Evolutionary conservation across 2,329 filamentous ascomycete species (phyloP), one percentile per base, ranked within the genome.

Genomic region (Akanthomyces uredinophilus): DNA sequence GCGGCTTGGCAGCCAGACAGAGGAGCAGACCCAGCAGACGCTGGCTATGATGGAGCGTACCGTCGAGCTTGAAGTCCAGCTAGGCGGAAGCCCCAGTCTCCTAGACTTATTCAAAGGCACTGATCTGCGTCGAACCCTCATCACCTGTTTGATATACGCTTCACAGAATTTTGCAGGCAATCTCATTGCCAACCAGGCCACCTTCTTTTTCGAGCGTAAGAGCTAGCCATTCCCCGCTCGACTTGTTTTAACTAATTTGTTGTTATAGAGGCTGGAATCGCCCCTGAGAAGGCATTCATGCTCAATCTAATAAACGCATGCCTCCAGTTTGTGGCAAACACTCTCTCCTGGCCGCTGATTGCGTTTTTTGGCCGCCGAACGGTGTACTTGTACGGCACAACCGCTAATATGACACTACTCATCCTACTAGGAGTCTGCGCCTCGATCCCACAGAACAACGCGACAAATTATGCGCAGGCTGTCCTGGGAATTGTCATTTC

Each of bases 111-210:
- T 78, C 73, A 81, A 79, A 64, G 83, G 83, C 50, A 80, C 78
- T 32, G 83, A 86, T 65, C 73, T 72, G 56, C 77, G 80, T 70
- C 81, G 83, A 63, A 85, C 83, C 3, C 70, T 78, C 57, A 85
- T 86, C 63, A 80, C 82, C 4, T 84, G 81, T 68, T 73, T 78
- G 76, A 79, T 85, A 8, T 86, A 85, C 71, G 81, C 81, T 1
- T 78, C 83, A 22, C 83, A 86, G 72, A 85, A 86, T 68, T 74
- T 86, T 53, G 82, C 83, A 1, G 83, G 84, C 69, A 86, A 86
- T 68, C 68, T 86, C 47, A 86, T 86, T 65, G 83, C 83, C 68
- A 86, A 86, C 70, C 83, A 86, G 69, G 82, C 83, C 5, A 81
- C 82, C 54, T 86, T 81, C 71, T 86, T 86, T 73, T 86, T 86